Percentiles rank a stretch among this genome's conserved stretches.
phyloP scores from a whole-genome alignment of 139 green algal species.

The Penium margaritaceum region DNA sequence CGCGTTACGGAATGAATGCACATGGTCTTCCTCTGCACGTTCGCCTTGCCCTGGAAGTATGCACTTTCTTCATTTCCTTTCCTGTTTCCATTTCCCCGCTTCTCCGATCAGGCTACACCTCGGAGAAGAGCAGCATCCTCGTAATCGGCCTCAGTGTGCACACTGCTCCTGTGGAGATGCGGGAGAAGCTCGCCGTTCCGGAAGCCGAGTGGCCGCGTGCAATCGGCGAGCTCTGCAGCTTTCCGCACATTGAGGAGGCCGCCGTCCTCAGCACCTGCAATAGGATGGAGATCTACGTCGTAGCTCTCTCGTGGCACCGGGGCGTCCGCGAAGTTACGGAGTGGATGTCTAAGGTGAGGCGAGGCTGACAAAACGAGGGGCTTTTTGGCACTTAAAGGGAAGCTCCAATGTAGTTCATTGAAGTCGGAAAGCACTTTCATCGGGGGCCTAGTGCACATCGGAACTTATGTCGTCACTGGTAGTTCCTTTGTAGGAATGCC shows the following conservation, averaged over 20 bases:
- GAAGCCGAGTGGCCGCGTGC: constrained; percentile 86
- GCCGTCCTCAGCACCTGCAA: constrained; percentile 96
- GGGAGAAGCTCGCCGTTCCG: constrained; percentile 93
- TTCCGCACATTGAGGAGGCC: constrained; percentile 96
- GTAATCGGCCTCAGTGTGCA: constrained; percentile 91
- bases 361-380: background rate
- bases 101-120: constrained; percentile 48
- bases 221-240: constrained; percentile 83
- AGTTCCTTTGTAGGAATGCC: background rate
- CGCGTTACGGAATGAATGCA: background rate
- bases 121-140: constrained; percentile 85
- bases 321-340: constrained; percentile 92
- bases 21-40: too few relatives aligned
- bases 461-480: too few relatives aligned
- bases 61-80: background rate
- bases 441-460: too few relatives aligned
- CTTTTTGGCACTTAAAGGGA: background rate
- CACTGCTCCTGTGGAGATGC: constrained; percentile 86
- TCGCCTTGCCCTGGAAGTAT: background rate
- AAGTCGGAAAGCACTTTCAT: too few relatives aligned
- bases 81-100: constrained; percentile 1
- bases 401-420: background rate
- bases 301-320: constrained; percentile 86
- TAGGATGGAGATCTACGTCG: constrained; percentile 95
- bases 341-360: constrained; percentile 76